These are phyloP conservation scores for Nakazawaea anatomiae DNA, from an alignment of 805 yeast species.

Conservation along the genomic window DNA sequence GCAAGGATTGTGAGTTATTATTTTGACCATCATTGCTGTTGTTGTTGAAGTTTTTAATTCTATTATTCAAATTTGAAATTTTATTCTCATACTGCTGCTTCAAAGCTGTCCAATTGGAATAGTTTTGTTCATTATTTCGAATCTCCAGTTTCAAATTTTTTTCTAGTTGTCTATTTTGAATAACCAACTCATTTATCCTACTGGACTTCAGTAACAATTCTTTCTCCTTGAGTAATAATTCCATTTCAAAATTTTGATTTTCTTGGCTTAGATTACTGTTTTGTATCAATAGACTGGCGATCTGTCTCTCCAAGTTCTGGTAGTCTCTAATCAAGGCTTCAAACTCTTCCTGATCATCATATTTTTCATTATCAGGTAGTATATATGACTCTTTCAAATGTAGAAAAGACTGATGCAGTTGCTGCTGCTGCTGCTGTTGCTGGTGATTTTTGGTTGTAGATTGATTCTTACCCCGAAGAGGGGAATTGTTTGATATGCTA, in stretches of 20 bases:
- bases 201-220: conserved; percentile 18
- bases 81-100: conserved; percentile 21
- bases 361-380: conserved; percentile 1
- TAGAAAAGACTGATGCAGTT: not conserved
- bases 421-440: not conserved
- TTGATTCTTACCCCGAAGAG: conserved; percentile 15
- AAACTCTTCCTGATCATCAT: not conserved
- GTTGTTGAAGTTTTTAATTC: conserved; percentile 8
- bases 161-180: conserved; percentile 18
- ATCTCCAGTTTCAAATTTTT: conserved; percentile 23
- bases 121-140: conserved; percentile 24
- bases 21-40: not conserved
- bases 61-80: conserved; percentile 17
- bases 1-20: not conserved
- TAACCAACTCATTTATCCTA: conserved; percentile 21
- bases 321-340: conserved; percentile 12
- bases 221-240: conserved; percentile 23
- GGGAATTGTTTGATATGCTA: conserved; percentile 8
- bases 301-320: conserved; percentile 21
- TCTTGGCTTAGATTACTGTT: conserved; percentile 26
- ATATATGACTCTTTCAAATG: conserved; percentile 1
- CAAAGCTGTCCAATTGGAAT: conserved; percentile 20
- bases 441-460: conserved; percentile 11
- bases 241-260: conserved; percentile 28
- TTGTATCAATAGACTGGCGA: conserved; percentile 23